These are phyloP conservation scores for Globisporangium lucens DNA, from an alignment of 352 stramenopile species.

Conservation along the genomic window DNA sequence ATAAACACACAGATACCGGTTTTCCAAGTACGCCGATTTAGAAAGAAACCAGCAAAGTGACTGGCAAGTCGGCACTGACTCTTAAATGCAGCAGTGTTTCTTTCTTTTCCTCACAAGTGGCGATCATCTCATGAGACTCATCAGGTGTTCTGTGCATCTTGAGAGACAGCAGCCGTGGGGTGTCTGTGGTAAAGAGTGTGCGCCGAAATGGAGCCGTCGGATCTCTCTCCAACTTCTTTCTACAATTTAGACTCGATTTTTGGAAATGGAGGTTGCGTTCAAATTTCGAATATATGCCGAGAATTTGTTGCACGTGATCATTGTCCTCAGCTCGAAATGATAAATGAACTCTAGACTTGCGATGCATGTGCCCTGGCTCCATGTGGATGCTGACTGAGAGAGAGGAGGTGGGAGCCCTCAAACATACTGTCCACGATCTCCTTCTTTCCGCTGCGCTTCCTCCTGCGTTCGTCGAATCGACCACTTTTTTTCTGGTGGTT, in stretches of 20 bases:
- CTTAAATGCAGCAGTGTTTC: not conserved
- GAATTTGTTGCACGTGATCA: not conserved
- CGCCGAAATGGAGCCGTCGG: no score
- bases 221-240: not conserved
- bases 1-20: not conserved
- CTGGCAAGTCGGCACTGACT: not conserved
- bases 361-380: not conserved
- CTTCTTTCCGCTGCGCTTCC: not conserved
- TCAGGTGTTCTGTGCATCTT: not conserved
- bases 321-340: not conserved
- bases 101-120: not conserved
- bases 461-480: not conserved
- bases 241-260: not conserved
- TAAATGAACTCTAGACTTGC: not conserved
- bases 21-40: no score
- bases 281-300: not conserved
- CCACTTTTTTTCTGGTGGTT: not conserved
- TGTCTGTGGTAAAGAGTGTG: not conserved
- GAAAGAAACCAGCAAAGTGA: no score
- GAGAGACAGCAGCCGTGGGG: not conserved
- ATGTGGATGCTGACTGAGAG: not conserved
- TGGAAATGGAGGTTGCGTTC: not conserved
- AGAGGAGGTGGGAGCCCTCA: not conserved
- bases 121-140: not conserved
- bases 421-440: not conserved